A percentile compares a stretch with the other conserved stretches of the same genome.
Conservation (phyloP, 768 basidiomycete species). For the Cubamyces lactineus region DNA sequence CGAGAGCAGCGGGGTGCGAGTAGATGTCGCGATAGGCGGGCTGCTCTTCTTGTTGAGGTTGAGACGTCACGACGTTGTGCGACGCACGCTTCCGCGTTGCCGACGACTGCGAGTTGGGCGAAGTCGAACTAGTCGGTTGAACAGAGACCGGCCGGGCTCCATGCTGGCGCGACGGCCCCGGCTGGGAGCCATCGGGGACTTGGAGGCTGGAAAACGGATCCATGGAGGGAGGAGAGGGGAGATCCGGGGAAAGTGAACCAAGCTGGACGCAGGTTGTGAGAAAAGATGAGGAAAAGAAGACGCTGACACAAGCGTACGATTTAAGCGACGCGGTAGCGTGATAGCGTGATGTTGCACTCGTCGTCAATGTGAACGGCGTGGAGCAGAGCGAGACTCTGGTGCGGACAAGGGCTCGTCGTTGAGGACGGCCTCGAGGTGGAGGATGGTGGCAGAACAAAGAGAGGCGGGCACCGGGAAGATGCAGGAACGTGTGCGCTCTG, state of each 20-base stretch:
- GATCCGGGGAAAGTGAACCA: conserved; percentile 22
- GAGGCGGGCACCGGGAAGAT: conserved; percentile 13
- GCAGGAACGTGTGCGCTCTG: conserved; percentile 16
- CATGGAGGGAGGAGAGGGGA: conserved; percentile 26
- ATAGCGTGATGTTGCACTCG: conserved; percentile 17
- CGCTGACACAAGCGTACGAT: conserved; percentile 20
- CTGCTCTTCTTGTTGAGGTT: conserved; percentile 49
- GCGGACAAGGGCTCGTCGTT: conserved; percentile 5
- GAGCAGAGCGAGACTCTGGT: background rate
- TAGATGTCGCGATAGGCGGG: conserved; percentile 73
- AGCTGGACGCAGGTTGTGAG: conserved; percentile 19
- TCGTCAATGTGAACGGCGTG: conserved; percentile 3
- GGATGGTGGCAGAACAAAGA: conserved; percentile 16
- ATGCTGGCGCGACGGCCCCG: conserved; percentile 50
- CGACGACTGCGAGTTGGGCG: conserved; percentile 36
- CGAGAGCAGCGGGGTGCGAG: conserved; percentile 81
- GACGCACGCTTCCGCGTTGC: conserved; percentile 67
- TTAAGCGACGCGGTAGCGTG: conserved; percentile 20
- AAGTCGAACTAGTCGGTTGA: conserved; percentile 48
- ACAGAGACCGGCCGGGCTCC: conserved; percentile 61
- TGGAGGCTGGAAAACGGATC: conserved; percentile 42
- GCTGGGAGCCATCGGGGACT: conserved; percentile 47
- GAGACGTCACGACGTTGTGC: conserved; percentile 64
- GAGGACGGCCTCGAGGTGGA: conserved; percentile 7
- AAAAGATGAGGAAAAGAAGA: conserved; percentile 25